Evolutionary conservation across 2,329 filamentous ascomycete species (phyloP).

Genomic region (Diaporthe longicolla): DNA sequence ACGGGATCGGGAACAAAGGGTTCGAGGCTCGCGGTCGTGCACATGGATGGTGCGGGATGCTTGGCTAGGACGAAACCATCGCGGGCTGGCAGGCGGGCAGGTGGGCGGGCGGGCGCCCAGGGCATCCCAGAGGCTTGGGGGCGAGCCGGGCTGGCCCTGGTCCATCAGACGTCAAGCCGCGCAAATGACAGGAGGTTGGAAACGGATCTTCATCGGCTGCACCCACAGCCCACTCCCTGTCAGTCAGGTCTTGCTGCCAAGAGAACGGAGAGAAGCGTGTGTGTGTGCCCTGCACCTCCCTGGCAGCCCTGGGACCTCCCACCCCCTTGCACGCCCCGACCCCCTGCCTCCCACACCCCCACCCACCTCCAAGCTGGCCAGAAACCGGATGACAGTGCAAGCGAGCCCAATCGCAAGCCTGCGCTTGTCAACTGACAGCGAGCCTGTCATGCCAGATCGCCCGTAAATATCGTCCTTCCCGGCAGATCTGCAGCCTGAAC

Average conservation of each 20-base stretch:
- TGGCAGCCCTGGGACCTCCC: background rate
- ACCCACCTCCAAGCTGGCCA: constrained; percentile 34
- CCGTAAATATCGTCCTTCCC: constrained; percentile 42
- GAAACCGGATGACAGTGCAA: constrained; percentile 44
- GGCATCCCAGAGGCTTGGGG: constrained; percentile 3
- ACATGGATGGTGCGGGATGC: constrained; percentile 32
- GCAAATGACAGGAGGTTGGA: constrained; percentile 42
- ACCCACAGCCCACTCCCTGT: constrained; percentile 20
- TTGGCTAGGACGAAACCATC: constrained; percentile 38
- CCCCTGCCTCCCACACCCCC: background rate
- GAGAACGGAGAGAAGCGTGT: background rate
- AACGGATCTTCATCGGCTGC: constrained; percentile 42
- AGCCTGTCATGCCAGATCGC: constrained; percentile 44
- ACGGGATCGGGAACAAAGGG: constrained; percentile 34
- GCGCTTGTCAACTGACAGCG: constrained; percentile 42
- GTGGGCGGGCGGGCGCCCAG: background rate
- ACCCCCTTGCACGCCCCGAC: background rate
- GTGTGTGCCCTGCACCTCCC: background rate
- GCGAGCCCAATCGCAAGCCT: constrained; percentile 41
- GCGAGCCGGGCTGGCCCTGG: constrained; percentile 16
- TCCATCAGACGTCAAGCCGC: constrained; percentile 29
- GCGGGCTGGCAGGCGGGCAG: constrained; percentile 13
- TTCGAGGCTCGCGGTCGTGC: constrained; percentile 29
- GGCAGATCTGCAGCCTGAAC: constrained; percentile 43
- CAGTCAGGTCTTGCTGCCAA: background rate